These are phyloP conservation scores for Aspergillus ostianus DNA, from an alignment of 495 filamentous ascomycete species.

Conservation along the genomic window DNA sequence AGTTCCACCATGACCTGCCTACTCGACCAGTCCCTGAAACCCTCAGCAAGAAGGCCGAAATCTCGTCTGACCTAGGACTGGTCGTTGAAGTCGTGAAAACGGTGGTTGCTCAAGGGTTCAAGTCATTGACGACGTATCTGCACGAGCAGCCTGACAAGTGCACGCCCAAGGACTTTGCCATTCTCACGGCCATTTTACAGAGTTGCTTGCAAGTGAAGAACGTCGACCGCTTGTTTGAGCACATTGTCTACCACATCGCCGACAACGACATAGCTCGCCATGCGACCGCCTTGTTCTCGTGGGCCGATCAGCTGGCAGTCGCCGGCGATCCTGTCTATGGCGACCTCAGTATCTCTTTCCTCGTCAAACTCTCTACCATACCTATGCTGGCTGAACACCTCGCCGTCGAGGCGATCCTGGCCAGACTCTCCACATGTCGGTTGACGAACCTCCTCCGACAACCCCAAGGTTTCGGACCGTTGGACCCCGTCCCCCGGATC, in stretches of 20 bases:
- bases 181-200: constrained; percentile 87
- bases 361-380: constrained; percentile 81
- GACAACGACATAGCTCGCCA: constrained; percentile 67
- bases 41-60: constrained; percentile 36
- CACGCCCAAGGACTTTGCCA: constrained; percentile 70
- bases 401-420: constrained; percentile 77
- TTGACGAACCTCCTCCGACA: constrained; percentile 68
- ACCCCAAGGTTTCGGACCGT: constrained; percentile 66
- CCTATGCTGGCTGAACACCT: constrained; percentile 84
- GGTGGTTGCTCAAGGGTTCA: constrained; percentile 79
- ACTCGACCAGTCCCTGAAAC: constrained; percentile 29
- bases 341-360: constrained; percentile 80
- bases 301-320: constrained; percentile 74
- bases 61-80: constrained; percentile 45
- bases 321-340: constrained; percentile 91
- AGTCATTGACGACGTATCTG: constrained; percentile 68
- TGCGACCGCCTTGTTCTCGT: constrained; percentile 86
- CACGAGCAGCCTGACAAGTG: constrained; percentile 60
- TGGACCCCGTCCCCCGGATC: constrained; percentile 53
- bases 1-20: constrained; percentile 50
- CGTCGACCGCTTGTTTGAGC: constrained; percentile 46
- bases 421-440: constrained; percentile 72
- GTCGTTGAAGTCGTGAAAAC: constrained; percentile 72
- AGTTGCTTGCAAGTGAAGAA: constrained; percentile 66
- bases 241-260: constrained; percentile 65